These are phyloP conservation scores for Cladorrhinum samala DNA, from an alignment of 495 filamentous ascomycete genomes.

Conservation along the genomic window DNA sequence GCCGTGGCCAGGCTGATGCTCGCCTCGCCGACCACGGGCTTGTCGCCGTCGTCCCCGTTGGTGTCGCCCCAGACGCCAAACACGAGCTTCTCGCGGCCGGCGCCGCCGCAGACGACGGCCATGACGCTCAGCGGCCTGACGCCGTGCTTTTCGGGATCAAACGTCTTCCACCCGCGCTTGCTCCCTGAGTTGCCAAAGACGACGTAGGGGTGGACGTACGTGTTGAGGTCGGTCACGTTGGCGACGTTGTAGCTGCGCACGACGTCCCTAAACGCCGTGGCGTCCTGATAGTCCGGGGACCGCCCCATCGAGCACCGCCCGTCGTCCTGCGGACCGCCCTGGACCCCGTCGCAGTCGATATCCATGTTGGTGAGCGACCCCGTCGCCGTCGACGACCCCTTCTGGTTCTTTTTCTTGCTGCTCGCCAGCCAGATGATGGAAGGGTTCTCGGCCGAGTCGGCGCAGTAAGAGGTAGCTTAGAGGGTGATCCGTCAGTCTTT, in stretches of 20 bases:
- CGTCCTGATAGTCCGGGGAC: slow-evolving; percentile 45
- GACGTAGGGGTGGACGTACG: slow-evolving; percentile 59
- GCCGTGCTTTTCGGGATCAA: slow-evolving; percentile 45
- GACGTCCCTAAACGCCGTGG: slow-evolving; percentile 49
- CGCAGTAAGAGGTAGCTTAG: slow-evolving; percentile 36
- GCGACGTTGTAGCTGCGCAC: slow-evolving; percentile 29
- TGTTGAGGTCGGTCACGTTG: slow-evolving; percentile 51
- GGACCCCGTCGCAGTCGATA: slow-evolving; percentile 60
- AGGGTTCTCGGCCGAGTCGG: slow-evolving; percentile 25
- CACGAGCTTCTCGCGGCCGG: slow-evolving; percentile 47
- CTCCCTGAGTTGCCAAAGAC: slow-evolving; percentile 55
- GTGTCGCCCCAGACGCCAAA: slow-evolving; percentile 65
- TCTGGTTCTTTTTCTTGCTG: too few relatives aligned
- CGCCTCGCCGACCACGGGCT: slow-evolving; percentile 48
- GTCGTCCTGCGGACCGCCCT: slow-evolving; percentile 38
- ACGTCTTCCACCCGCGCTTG: slow-evolving; percentile 33
- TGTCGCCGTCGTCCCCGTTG: slow-evolving; percentile 47
- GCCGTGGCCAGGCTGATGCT: slow-evolving; percentile 51
- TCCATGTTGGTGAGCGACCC: slow-evolving; percentile 51
- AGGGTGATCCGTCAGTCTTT: too few relatives aligned
- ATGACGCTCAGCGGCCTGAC: slow-evolving; percentile 56
- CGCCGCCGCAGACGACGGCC: slow-evolving; percentile 54
- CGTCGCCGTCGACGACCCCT: too few relatives aligned
- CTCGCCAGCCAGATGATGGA: slow-evolving; percentile 35
- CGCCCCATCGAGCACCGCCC: slow-evolving; percentile 35